These are phyloP conservation scores for Clarireedia paspali DNA, from an alignment of 2,329 filamentous ascomycete species.

Conservation along the genomic window DNA sequence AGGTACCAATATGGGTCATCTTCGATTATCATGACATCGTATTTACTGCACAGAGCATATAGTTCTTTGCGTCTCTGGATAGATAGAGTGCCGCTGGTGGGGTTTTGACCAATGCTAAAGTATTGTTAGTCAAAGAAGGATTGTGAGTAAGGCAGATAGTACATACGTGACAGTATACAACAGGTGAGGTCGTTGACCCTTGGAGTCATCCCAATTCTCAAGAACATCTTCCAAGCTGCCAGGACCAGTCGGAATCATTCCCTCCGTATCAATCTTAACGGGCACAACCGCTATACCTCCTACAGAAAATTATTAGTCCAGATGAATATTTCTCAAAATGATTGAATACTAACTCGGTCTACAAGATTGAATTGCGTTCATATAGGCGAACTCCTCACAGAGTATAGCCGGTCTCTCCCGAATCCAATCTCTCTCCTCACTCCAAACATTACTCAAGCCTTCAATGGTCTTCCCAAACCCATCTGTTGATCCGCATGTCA, in stretches of 20 bases:
- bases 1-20: conserved; percentile 97
- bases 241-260: conserved; percentile 67
- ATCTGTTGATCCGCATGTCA: conserved; percentile 80
- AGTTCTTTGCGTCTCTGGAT: conserved; percentile 68
- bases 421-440: conserved; percentile 56
- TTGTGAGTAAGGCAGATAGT: neutral
- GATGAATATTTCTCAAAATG: no score
- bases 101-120: conserved; percentile 76
- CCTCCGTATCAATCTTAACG: conserved; percentile 69
- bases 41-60: conserved; percentile 72
- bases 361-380: conserved; percentile 63
- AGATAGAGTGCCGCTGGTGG: conserved; percentile 69
- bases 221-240: conserved; percentile 73
- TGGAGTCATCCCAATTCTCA: conserved; percentile 69
- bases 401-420: conserved; percentile 68
- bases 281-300: conserved; percentile 57
- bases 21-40: conserved; percentile 85
- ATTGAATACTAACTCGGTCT: conserved; percentile 35
- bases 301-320: neutral
- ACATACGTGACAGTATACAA: conserved; percentile 86
- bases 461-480: conserved; percentile 74
- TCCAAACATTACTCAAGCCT: conserved; percentile 70
- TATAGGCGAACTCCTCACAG: conserved; percentile 74
- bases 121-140: conserved; percentile 11
- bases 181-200: conserved; percentile 70